Percentiles rank a stretch among this genome's conserved stretches.
These are phyloP conservation scores for Ceratorhiza oryzae-sativae DNA, from an alignment of 1,284 basidiomycete species.

Conservation along the genomic window DNA sequence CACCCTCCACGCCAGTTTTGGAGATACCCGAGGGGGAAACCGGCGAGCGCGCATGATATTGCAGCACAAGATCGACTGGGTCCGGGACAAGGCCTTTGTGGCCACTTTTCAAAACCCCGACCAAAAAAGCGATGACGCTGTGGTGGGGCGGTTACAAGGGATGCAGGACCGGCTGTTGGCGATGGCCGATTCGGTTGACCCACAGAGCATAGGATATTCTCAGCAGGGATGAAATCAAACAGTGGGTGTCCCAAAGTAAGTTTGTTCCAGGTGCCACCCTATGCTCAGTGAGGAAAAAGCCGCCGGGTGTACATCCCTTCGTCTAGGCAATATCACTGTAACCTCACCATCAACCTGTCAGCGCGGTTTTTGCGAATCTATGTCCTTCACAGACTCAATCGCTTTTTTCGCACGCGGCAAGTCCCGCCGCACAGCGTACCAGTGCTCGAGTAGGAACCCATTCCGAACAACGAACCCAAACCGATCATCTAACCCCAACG, in stretches of 20 bases:
- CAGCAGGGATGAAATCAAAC: constrained; percentile 45
- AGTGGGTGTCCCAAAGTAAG: background rate
- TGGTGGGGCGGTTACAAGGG: constrained; percentile 54
- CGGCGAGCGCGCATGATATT: constrained; percentile 76
- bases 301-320: background rate
- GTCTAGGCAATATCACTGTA: background rate
- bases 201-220: constrained; percentile 63
- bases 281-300: constrained; percentile 3
- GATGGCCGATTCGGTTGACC: constrained; percentile 60
- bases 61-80: constrained; percentile 81
- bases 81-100: constrained; percentile 66
- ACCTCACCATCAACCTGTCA: background rate
- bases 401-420: constrained; percentile 14
- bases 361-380: constrained; percentile 30
- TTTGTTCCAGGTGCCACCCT: background rate
- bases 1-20: constrained; percentile 79
- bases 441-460: background rate
- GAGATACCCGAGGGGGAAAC: constrained; percentile 66
- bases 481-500: background rate
- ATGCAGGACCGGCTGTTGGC: constrained; percentile 70
- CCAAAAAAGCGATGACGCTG: background rate
- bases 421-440: background rate
- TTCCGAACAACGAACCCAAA: background rate
- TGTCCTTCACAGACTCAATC: background rate
- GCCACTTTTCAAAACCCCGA: constrained; percentile 52